A percentile compares a stretch with the other conserved stretches of the same genome.
Evolutionary conservation across 1,139 yeast species (phyloP).

Genomic region (Candida glucosophila): DNA sequence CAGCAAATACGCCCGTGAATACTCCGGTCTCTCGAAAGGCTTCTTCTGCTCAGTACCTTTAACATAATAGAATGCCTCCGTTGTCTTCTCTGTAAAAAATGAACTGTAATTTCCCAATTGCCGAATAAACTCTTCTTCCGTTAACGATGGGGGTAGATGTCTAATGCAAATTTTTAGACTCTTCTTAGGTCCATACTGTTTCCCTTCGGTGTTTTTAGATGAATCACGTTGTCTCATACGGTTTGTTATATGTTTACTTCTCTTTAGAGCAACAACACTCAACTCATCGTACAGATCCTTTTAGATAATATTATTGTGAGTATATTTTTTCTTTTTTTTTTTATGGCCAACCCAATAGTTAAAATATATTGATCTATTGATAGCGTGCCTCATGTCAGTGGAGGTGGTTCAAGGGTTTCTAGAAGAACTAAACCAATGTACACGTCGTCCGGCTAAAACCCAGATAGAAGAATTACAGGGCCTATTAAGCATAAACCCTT

Average conservation of each 20-base stretch:
- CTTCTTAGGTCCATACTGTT: no score
- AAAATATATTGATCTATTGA: no score
- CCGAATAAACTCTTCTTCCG: slow-evolving; percentile 10
- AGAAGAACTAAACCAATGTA: slow-evolving; percentile 2
- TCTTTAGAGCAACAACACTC: no score
- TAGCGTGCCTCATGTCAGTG: no score
- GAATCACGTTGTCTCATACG: no score
- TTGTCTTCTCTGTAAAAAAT: slow-evolving; percentile 2
- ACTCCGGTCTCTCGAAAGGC: slow-evolving; percentile 18
- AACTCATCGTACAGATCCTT: no score
- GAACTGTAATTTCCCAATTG: slow-evolving; percentile 10
- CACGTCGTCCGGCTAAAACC: slow-evolving; percentile 2
- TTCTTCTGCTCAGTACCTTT: slow-evolving; percentile 11
- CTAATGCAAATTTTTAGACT: slow-evolving; percentile 11
- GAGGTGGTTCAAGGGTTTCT: slow-evolving; percentile 4
- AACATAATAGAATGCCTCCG: slow-evolving; percentile 11
- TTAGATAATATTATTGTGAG: no score
- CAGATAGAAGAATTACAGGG: slow-evolving; percentile 3
- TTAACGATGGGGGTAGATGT: slow-evolving; percentile 13
- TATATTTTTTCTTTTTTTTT: no score
- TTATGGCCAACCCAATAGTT: no score
- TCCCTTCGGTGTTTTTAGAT: no score
- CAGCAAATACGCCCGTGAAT: slow-evolving; percentile 21
- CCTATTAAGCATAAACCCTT: slow-evolving; percentile 6
- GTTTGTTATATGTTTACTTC: no score